Evolutionary conservation across 495 filamentous ascomycete genomes (phyloP).

Genomic region (Talaromyces stipitatus): DNA sequence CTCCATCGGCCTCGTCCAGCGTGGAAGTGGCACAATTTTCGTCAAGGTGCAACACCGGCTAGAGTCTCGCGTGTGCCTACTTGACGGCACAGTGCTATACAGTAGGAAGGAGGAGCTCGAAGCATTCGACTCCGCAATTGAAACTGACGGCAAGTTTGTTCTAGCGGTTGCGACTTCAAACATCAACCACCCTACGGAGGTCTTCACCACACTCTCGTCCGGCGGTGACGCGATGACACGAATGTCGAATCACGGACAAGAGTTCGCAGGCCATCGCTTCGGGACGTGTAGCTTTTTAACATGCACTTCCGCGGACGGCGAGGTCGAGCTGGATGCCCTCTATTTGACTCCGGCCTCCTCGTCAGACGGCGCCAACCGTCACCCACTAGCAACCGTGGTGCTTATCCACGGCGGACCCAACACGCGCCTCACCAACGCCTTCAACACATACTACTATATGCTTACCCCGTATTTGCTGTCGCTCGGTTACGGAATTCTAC

Average conservation of each 20-base stretch:
- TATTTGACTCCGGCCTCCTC: conserved; percentile 3
- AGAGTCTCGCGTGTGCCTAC: conserved; percentile 5
- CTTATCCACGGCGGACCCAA: conserved; percentile 26
- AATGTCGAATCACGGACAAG: conserved; percentile 1
- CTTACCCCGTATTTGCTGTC: conserved; percentile 19
- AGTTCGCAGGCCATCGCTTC: conserved; percentile 1
- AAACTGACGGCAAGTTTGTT: background rate
- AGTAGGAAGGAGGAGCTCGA: conserved; percentile 5
- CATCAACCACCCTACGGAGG: conserved; percentile 4
- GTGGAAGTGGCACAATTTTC: background rate
- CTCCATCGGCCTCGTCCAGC: conserved; percentile 1
- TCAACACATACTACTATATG: conserved; percentile 16
- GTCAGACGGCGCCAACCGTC: background rate
- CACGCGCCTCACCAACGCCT: conserved; percentile 17
- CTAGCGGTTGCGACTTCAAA: conserved; percentile 4
- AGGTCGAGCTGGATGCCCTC: conserved; percentile 4
- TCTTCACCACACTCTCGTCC: conserved; percentile 1
- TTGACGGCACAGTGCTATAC: conserved; percentile 3
- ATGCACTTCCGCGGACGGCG: background rate
- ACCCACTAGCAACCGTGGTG: conserved; percentile 21
- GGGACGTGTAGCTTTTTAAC: conserved; percentile 4
- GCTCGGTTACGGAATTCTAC: conserved; percentile 21
- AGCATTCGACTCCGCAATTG: conserved; percentile 1
- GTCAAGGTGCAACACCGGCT: conserved; percentile 5
- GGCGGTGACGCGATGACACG: background rate